Evolutionary conservation across 2,329 filamentous ascomycete species (phyloP).

Genomic region (Venturia aucupariae): DNA sequence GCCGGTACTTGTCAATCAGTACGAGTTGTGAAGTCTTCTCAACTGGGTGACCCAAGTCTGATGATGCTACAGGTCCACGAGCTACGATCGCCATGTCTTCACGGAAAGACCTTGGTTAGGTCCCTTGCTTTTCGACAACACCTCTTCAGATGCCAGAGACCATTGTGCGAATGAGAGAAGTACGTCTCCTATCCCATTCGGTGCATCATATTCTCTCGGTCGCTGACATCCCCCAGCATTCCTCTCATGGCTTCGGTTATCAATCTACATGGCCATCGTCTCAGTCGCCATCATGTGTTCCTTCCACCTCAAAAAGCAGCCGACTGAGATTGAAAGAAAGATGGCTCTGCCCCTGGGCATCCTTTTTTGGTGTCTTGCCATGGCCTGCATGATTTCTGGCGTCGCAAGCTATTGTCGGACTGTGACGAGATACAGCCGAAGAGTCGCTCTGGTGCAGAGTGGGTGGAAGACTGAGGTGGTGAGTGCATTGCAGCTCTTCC

Average conservation of each 20-base stretch:
- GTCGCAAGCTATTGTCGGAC: conserved; percentile 79
- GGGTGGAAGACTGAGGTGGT: conserved; percentile 89
- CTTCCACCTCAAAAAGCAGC: conserved; percentile 75
- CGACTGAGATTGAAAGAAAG: conserved; percentile 59
- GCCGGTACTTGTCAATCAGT: conserved; percentile 39
- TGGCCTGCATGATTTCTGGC: conserved; percentile 68
- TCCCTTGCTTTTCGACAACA: conserved; percentile 64
- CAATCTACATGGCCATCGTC: conserved; percentile 85
- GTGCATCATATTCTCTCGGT: not conserved
- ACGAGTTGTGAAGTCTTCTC: conserved; percentile 10
- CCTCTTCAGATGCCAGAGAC: conserved; percentile 64
- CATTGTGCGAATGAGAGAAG: conserved; percentile 72
- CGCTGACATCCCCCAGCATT: conserved; percentile 42
- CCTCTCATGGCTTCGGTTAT: conserved; percentile 81
- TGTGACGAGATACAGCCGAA: conserved; percentile 71
- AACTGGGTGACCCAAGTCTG: not conserved
- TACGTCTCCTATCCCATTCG: conserved; percentile 20
- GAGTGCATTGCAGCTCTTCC: conserved; percentile 16
- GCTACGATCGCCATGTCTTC: conserved; percentile 41
- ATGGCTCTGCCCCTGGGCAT: conserved; percentile 78
- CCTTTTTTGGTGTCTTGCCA: conserved; percentile 75
- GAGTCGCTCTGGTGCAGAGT: conserved; percentile 77
- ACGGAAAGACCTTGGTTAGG: conserved; percentile 54
- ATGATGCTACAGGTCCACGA: conserved; percentile 28
- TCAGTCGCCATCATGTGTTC: conserved; percentile 84